Percentiles rank a stretch among this genome's conserved stretches.
phyloP scores from a whole-genome alignment of 352 stramenopile genomes.

The Phytophthora lateralis region DNA sequence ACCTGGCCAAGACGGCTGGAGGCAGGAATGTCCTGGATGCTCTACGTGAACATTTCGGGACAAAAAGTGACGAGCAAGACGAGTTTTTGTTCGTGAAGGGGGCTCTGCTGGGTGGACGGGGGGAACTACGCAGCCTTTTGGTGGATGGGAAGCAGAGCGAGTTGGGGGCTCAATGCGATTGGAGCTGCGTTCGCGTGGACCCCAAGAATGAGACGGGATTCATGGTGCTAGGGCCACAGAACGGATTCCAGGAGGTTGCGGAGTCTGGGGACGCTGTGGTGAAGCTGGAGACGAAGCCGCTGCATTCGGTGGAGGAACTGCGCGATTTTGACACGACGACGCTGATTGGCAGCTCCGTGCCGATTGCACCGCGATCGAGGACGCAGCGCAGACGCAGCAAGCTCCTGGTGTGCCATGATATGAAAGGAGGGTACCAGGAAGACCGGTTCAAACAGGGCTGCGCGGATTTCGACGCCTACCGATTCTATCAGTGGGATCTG shows the following conservation, averaged over 20 bases:
- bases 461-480: slow-evolving; percentile 41
- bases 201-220: slow-evolving; percentile 30
- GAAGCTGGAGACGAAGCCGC: slow-evolving; percentile 34
- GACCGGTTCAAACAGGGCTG: slow-evolving; percentile 49
- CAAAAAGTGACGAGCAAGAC: slow-evolving; percentile 1
- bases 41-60: slow-evolving; percentile 15
- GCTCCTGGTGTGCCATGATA: slow-evolving; percentile 62
- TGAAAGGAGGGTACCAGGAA: slow-evolving; percentile 55
- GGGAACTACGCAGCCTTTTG: slow-evolving; percentile 24
- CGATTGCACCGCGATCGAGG: slow-evolving; percentile 31
- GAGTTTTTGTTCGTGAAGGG: slow-evolving; percentile 41
- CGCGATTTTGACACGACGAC: slow-evolving; percentile 24
- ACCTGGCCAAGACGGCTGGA: slow-evolving; percentile 33
- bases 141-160: slow-evolving; percentile 13
- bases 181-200: slow-evolving; percentile 32
- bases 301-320: slow-evolving; percentile 41
- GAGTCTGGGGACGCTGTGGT: background rate
- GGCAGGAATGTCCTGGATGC: slow-evolving; percentile 30
- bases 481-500: slow-evolving; percentile 62
- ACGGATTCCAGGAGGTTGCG: slow-evolving; percentile 28
- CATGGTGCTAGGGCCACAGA: slow-evolving; percentile 30
- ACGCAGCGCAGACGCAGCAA: slow-evolving; percentile 43
- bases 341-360: slow-evolving; percentile 23
- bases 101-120: slow-evolving; percentile 21
- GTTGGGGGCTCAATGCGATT: slow-evolving; percentile 18